Percentiles rank a stretch among this genome's conserved stretches.
phyloP scores from a whole-genome alignment of 805 yeast species.

The Metschnikowia cubensis region DNA sequence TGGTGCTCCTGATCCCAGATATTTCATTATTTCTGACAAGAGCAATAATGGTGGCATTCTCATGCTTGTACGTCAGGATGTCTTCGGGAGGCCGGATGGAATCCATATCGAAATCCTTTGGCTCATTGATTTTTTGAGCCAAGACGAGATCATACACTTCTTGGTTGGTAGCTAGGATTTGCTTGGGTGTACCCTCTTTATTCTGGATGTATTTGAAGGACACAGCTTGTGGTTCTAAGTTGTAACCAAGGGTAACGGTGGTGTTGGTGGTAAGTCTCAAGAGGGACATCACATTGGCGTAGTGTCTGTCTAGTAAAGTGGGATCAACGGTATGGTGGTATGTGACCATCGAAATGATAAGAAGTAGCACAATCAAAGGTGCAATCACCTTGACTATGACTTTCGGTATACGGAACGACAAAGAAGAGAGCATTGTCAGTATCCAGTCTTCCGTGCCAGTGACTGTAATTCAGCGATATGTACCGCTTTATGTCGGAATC shows the following conservation, averaged over 20 bases:
- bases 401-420: constrained; percentile 10
- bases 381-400: constrained; percentile 4
- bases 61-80: constrained; percentile 34
- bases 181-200: constrained; percentile 27
- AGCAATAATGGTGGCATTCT: constrained; percentile 72
- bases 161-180: constrained; percentile 36
- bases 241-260: constrained; percentile 1
- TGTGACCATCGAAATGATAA: constrained; percentile 2
- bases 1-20: constrained; percentile 45
- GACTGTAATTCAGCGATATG: neutral
- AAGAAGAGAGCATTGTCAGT: constrained; percentile 10
- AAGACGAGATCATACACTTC: constrained; percentile 36
- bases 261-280: constrained; percentile 4
- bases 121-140: constrained; percentile 41
- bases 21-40: constrained; percentile 69
- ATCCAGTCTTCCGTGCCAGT: neutral
- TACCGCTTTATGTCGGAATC: neutral
- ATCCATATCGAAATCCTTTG: constrained; percentile 38
- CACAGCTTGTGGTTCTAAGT: constrained; percentile 27
- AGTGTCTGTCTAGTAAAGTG: constrained; percentile 6
- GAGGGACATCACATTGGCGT: constrained; percentile 6
- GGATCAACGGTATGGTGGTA: constrained; percentile 9
- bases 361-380: constrained; percentile 6
- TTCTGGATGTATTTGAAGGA: constrained; percentile 30
- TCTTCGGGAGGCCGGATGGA: constrained; percentile 26